Percentiles rank a stretch among this genome's conserved stretches.
Evolutionary conservation across 192 early-diverging fungal species (phyloP).

Genomic region (Linnemannia hyalina): DNA sequence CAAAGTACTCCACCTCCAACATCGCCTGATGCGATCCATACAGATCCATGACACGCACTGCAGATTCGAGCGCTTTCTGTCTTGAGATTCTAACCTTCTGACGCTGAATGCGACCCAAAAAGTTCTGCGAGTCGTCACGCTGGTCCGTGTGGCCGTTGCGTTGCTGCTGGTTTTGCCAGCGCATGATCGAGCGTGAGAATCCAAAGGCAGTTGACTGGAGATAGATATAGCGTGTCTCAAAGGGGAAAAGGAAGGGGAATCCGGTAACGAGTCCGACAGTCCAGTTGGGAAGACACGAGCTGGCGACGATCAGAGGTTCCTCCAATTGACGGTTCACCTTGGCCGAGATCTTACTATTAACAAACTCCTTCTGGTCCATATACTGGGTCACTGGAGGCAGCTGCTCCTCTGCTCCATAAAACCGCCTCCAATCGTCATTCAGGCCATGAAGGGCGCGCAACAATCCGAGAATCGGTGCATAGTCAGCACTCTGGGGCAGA

Average conservation of each 20-base stretch:
- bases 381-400: slow-evolving; percentile 24
- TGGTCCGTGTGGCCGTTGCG: slow-evolving; percentile 57
- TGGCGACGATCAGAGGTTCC: slow-evolving; percentile 91
- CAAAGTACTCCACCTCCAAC: slow-evolving; percentile 94
- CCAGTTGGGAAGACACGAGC: slow-evolving; percentile 84
- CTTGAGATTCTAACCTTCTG: slow-evolving; percentile 93
- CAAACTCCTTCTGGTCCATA: slow-evolving; percentile 64
- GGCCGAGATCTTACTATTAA: slow-evolving; percentile 85
- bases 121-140: slow-evolving; percentile 58
- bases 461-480: slow-evolving; percentile 53
- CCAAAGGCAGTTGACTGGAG: slow-evolving; percentile 91
- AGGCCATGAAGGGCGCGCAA: slow-evolving; percentile 57
- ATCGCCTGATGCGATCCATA: slow-evolving; percentile 77
- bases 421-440: slow-evolving; percentile 52
- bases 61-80: slow-evolving; percentile 81
- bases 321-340: slow-evolving; percentile 90
- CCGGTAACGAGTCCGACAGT: slow-evolving; percentile 69
- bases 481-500: slow-evolving; percentile 34
- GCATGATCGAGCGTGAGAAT: slow-evolving; percentile 80
- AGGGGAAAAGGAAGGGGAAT: slow-evolving; percentile 86
- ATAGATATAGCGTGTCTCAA: slow-evolving; percentile 83
- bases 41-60: slow-evolving; percentile 88
- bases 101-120: slow-evolving; percentile 80
- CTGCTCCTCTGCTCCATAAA: slow-evolving; percentile 40
- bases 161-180: slow-evolving; percentile 66